Percentiles rank a stretch among this genome's conserved stretches.
These are phyloP conservation scores for Hypomyces perniciosus DNA, from an alignment of 2,329 filamentous ascomycete genomes.

Conservation along the genomic window DNA sequence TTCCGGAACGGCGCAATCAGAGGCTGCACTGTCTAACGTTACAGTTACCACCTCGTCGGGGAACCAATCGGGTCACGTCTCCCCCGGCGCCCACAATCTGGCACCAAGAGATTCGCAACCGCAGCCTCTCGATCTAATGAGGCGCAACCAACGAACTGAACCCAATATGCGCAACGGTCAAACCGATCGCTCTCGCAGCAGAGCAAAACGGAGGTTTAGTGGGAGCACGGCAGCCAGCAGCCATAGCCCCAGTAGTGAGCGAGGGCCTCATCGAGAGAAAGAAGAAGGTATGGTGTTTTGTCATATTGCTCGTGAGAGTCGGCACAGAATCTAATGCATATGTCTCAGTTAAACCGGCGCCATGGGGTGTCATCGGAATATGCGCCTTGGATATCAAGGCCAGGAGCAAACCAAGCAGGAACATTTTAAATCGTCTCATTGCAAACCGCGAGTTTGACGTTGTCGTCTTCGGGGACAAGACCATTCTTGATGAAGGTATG, in stretches of 20 bases:
- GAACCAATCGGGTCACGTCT: constrained; percentile 32
- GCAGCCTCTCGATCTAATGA: constrained; percentile 40
- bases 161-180: constrained; percentile 35
- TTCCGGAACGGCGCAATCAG: constrained; percentile 39
- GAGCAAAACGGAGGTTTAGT: constrained; percentile 69
- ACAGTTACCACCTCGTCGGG: constrained; percentile 49
- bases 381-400: constrained; percentile 95
- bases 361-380: constrained; percentile 73
- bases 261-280: constrained; percentile 50
- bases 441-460: constrained; percentile 92
- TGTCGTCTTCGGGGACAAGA: constrained; percentile 96
- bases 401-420: constrained; percentile 91
- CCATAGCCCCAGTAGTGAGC: constrained; percentile 70
- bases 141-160: constrained; percentile 35
- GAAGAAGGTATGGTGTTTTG: constrained; percentile 41
- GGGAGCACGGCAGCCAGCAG: constrained; percentile 77
- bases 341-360: constrained; percentile 46
- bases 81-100: constrained; percentile 41
- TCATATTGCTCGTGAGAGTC: neutral
- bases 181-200: constrained; percentile 58
- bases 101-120: constrained; percentile 36
- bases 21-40: constrained; percentile 45
- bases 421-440: constrained; percentile 89
- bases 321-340: neutral
- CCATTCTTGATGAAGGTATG: constrained; percentile 85